Conservation (phyloP, 257 asterid species). For the Solanum sparsipilum region DNA sequence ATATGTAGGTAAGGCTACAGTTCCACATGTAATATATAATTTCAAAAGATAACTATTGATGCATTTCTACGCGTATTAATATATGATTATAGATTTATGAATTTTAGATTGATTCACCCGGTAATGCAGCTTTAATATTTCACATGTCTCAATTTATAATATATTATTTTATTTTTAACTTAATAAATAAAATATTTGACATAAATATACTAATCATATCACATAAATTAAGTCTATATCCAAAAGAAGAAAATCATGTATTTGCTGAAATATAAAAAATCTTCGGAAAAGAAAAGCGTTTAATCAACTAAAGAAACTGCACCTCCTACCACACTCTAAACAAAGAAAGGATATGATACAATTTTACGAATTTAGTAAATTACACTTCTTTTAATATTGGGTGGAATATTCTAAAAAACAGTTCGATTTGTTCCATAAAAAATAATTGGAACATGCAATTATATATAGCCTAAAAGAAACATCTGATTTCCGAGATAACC, state of each 20-base stretch:
- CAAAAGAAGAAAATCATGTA: neutral
- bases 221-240: neutral
- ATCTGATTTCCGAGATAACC: neutral
- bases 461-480: neutral
- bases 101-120: neutral
- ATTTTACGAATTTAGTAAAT: too few species aligned
- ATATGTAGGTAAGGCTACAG: neutral
- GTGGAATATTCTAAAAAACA: neutral
- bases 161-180: neutral
- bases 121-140: neutral
- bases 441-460: neutral
- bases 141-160: neutral
- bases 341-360: too few species aligned
- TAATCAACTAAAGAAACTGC: too few species aligned
- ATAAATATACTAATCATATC: neutral
- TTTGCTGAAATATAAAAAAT: neutral
- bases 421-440: neutral
- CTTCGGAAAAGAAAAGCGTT: too few species aligned
- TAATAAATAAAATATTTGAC: neutral
- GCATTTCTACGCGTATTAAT: neutral
- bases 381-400: neutral
- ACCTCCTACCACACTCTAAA: neutral
- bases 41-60: neutral
- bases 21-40: neutral
- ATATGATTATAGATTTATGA: neutral